phyloP scores from a whole-genome alignment of 2,329 filamentous ascomycete species.

The Trichoderma sp. region DNA sequence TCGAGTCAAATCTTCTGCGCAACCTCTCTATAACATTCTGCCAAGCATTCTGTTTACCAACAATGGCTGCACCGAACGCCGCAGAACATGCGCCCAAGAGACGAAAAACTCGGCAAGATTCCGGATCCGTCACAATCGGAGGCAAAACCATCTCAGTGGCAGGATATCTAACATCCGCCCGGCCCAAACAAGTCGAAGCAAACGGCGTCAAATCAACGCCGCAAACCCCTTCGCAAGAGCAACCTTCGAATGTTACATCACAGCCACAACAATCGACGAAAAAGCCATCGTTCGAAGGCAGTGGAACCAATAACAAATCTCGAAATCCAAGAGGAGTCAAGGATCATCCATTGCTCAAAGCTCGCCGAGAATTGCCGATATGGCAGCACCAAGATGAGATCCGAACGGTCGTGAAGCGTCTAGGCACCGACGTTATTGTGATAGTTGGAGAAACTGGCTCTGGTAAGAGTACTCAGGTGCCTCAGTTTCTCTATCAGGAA shows the following conservation, averaged over 20 bases:
- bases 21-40: background rate
- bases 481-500: conserved; percentile 79
- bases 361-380: conserved; percentile 72
- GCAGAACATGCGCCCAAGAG: conserved; percentile 36
- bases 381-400: conserved; percentile 73
- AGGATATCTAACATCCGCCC: conserved; percentile 45
- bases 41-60: background rate
- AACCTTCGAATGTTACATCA: background rate
- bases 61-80: conserved; percentile 29
- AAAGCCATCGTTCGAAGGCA: background rate
- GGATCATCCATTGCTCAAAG: conserved; percentile 38
- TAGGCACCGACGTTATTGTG: conserved; percentile 69
- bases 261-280: background rate
- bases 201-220: background rate
- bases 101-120: conserved; percentile 34
- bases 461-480: conserved; percentile 94
- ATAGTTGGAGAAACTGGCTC: conserved; percentile 93
- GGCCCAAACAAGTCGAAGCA: conserved; percentile 27
- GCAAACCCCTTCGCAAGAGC: background rate
- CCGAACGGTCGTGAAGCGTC: conserved; percentile 52
- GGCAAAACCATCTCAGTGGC: conserved; percentile 49
- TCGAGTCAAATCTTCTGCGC: background rate
- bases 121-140: conserved; percentile 45
- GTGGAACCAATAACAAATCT: background rate
- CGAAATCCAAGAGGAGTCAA: conserved; percentile 25